Percentiles rank a stretch among this genome's conserved stretches.
Conservation (phyloP, 805 yeast genomes). For the Candida glaebosa region DNA sequence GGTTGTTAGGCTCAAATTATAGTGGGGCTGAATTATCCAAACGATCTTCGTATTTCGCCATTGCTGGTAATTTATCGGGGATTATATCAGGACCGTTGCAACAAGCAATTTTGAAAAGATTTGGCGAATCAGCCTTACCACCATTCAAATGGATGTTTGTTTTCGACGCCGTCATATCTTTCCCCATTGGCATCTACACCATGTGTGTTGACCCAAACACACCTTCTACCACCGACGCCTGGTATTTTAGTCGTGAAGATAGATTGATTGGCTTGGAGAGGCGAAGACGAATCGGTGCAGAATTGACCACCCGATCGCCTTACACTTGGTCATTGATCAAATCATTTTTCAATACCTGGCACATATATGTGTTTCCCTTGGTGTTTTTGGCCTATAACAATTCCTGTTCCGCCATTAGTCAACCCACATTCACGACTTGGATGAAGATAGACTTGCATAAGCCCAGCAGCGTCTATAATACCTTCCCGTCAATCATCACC, state of each 20-base stretch:
- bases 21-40: conserved; percentile 24
- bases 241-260: conserved; percentile 27
- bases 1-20: conserved; percentile 37
- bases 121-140: conserved; percentile 17
- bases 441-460: conserved; percentile 27
- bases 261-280: conserved; percentile 47
- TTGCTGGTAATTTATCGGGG: conserved; percentile 24
- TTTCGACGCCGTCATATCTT: conserved; percentile 30
- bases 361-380: conserved; percentile 42
- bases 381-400: conserved; percentile 36
- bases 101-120: conserved; percentile 22
- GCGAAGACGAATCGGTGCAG: conserved; percentile 39
- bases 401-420: conserved; percentile 25
- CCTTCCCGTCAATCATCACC: conserved; percentile 26
- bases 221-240: conserved; percentile 32
- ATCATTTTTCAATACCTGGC: conserved; percentile 47
- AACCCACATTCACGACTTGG: conserved; percentile 38
- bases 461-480: conserved; percentile 28
- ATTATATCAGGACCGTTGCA: conserved; percentile 34
- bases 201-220: conserved; percentile 32
- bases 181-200: conserved; percentile 31
- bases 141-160: conserved; percentile 36
- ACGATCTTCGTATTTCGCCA: conserved; percentile 28
- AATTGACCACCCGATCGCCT: conserved; percentile 36
- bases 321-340: conserved; percentile 40